These are phyloP conservation scores for Leccinum subgranulosum DNA, from an alignment of 768 basidiomycete genomes.

Conservation along the genomic window DNA sequence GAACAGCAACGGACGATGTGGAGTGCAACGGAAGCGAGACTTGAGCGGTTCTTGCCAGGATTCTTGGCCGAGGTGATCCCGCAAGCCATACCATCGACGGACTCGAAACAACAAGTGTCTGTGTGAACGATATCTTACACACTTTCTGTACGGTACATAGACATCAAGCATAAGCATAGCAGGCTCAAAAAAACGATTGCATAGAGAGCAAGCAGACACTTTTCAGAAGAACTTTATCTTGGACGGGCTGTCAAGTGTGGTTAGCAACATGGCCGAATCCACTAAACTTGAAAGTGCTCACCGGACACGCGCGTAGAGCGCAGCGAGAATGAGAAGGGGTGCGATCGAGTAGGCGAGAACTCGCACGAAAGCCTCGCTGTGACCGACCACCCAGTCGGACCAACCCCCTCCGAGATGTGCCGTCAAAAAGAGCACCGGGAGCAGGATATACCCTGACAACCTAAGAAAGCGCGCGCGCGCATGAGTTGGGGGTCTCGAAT, in stretches of 20 bases:
- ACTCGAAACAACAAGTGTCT: conserved; percentile 13
- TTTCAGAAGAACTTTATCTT: conserved; percentile 60
- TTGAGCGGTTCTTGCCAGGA: conserved; percentile 90
- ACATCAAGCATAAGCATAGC: background rate
- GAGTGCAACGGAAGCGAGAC: conserved; percentile 79
- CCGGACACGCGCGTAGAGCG: conserved; percentile 51
- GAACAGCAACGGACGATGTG: conserved; percentile 72
- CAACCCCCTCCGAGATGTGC: conserved; percentile 68
- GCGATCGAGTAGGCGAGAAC: conserved; percentile 54
- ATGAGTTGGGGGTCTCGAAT: background rate
- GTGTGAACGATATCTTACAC: conserved; percentile 8
- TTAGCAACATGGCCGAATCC: background rate
- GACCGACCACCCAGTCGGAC: conserved; percentile 53
- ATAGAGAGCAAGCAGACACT: background rate
- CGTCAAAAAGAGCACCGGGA: conserved; percentile 58
- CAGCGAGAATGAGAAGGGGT: conserved; percentile 44
- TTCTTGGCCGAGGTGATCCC: conserved; percentile 74
- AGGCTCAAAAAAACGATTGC: background rate
- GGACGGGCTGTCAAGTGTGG: conserved; percentile 40
- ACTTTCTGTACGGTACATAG: background rate
- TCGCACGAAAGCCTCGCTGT: conserved; percentile 39
- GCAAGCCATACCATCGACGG: conserved; percentile 4
- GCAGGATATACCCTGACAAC: conserved; percentile 70
- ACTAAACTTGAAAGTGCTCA: conserved; percentile 24
- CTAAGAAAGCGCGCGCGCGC: conserved; percentile 32